These are phyloP conservation scores for Pyrrhoderma lamaoense DNA, from an alignment of 1,284 basidiomycete genomes.

Conservation along the genomic window DNA sequence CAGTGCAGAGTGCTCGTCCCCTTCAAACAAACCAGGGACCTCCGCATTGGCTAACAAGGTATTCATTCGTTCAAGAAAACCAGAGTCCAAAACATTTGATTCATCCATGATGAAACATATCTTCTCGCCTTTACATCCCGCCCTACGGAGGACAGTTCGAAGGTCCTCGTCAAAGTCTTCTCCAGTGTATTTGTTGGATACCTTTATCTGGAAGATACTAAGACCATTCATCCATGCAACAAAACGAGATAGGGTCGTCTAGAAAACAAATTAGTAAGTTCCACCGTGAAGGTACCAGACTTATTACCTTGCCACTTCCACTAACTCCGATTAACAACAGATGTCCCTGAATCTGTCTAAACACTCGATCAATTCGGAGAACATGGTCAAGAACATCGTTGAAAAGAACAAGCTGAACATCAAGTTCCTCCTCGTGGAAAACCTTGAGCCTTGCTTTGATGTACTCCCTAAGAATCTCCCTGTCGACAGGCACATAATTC, in stretches of 20 bases:
- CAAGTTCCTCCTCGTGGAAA: slow-evolving; percentile 97
- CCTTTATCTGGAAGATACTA: slow-evolving; percentile 98
- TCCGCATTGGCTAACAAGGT: slow-evolving; percentile 99
- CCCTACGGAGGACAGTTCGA: slow-evolving; percentile 84
- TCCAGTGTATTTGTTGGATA: slow-evolving; percentile 96
- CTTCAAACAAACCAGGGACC: slow-evolving; percentile 97
- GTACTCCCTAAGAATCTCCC: slow-evolving; percentile 90
- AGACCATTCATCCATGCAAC: slow-evolving; percentile 99
- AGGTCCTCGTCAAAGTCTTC: slow-evolving; percentile 99
- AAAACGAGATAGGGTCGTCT: slow-evolving; percentile 97
- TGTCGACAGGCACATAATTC: slow-evolving; percentile 90
- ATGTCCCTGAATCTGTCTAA: slow-evolving; percentile 97
- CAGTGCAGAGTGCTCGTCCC: slow-evolving; percentile 92
- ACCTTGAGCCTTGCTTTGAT: slow-evolving; percentile 93
- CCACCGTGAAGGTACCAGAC: neutral
- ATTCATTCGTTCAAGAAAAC: slow-evolving; percentile 99
- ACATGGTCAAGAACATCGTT: slow-evolving; percentile 98
- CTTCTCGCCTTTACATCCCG: slow-evolving; percentile 98
- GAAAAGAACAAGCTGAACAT: slow-evolving; percentile 97
- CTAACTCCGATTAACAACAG: slow-evolving; percentile 94
- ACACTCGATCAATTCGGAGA: slow-evolving; percentile 96
- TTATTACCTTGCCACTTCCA: slow-evolving; percentile 88
- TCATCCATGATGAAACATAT: slow-evolving; percentile 99
- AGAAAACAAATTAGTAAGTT: slow-evolving; percentile 13
- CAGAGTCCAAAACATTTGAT: slow-evolving; percentile 96